phyloP scores from a whole-genome alignment of 768 basidiomycete species.

The Phanerodontia chrysosporium region DNA sequence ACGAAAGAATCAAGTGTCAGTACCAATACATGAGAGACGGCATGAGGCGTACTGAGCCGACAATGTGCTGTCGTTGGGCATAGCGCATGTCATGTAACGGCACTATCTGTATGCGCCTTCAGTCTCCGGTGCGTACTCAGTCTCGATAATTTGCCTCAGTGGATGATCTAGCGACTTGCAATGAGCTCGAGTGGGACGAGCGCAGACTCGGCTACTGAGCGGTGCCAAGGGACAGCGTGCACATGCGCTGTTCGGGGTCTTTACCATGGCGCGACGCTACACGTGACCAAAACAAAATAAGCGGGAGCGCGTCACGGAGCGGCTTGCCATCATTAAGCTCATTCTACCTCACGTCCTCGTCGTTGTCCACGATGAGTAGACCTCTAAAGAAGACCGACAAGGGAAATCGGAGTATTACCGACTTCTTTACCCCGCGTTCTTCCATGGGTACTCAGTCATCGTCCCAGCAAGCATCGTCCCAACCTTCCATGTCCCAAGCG shows the following conservation, averaged over 20 bases:
- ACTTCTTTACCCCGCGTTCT: constrained; percentile 40
- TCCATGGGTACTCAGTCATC: constrained; percentile 17
- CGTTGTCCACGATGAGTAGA: constrained; percentile 12
- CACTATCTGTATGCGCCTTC: neutral
- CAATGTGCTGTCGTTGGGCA: constrained; percentile 29
- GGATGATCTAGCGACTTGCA: neutral
- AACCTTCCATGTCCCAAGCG: constrained; percentile 8
- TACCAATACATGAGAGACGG: neutral
- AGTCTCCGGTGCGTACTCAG: too few relatives aligned
- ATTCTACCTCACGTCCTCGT: neutral
- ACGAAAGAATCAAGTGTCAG: too few relatives aligned
- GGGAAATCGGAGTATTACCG: constrained; percentile 32
- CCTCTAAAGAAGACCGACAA: constrained; percentile 10
- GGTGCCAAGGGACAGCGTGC: neutral
- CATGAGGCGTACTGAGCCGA: constrained; percentile 21
- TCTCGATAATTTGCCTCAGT: too few relatives aligned
- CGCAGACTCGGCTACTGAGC: neutral
- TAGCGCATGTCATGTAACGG: constrained; percentile 27
- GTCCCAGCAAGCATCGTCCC: constrained; percentile 16
- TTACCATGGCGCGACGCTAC: neutral
- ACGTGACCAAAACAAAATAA: neutral
- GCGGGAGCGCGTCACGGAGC: constrained; percentile 1
- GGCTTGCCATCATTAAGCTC: neutral
- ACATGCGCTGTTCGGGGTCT: neutral
- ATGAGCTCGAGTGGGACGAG: neutral